Evolutionary conservation across 371 early-diverging fungal genomes (phyloP).

Genomic region (Gilbertella persicaria): DNA sequence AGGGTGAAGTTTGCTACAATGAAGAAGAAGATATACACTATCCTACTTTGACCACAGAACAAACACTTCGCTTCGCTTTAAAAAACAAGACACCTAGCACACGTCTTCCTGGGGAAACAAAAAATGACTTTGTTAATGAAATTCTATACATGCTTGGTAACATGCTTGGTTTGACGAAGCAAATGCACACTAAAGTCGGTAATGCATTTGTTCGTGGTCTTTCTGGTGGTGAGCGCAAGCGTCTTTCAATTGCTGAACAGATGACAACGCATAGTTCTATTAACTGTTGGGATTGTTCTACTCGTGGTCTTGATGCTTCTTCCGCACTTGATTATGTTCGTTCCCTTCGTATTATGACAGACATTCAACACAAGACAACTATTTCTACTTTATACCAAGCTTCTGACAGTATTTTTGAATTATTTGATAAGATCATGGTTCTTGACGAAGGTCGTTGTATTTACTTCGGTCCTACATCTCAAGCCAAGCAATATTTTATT

Average conservation of each 20-base stretch:
- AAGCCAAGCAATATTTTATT: constrained; percentile 70
- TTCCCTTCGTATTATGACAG: constrained; percentile 69
- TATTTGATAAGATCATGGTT: constrained; percentile 78
- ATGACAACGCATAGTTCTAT: constrained; percentile 74
- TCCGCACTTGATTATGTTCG: constrained; percentile 81
- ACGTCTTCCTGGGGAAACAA: constrained; percentile 46
- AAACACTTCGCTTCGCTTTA: constrained; percentile 70
- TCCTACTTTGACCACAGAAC: constrained; percentile 66
- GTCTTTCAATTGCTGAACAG: constrained; percentile 86
- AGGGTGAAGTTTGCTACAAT: constrained; percentile 67
- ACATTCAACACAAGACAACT: constrained; percentile 64
- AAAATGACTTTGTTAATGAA: constrained; percentile 45
- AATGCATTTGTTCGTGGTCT: constrained; percentile 82
- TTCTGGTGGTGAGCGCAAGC: constrained; percentile 88
- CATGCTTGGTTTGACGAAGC: constrained; percentile 74
- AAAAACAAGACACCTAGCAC: constrained; percentile 68
- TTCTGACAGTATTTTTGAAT: constrained; percentile 70
- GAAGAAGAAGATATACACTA: constrained; percentile 76
- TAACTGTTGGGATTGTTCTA: constrained; percentile 86
- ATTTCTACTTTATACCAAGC: constrained; percentile 71
- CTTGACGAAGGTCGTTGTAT: constrained; percentile 73
- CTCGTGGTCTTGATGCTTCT: constrained; percentile 89
- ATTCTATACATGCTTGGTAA: constrained; percentile 58
- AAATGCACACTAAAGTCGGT: constrained; percentile 81
- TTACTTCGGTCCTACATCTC: constrained; percentile 74